A percentile compares a stretch with the other conserved stretches of the same genome.
These are phyloP conservation scores for Murraya paniculata DNA, from an alignment of 345 rosid species.

Conservation along the genomic window DNA sequence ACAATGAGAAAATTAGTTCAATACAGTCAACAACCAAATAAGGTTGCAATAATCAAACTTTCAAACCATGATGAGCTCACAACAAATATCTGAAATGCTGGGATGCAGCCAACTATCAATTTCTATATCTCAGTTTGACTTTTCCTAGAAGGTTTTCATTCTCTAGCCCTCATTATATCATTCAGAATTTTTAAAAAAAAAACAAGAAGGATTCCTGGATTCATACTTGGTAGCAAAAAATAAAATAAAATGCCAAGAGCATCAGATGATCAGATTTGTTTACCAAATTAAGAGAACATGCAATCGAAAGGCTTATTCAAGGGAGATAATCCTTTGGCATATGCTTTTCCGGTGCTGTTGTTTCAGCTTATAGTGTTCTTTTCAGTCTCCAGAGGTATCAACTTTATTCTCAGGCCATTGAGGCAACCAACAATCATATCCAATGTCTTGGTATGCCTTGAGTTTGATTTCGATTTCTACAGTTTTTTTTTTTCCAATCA, in stretches of 20 bases:
- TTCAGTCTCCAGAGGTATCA: neutral
- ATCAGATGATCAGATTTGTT: neutral
- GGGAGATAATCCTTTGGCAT: conserved; percentile 2
- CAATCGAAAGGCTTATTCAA: conserved; percentile 4
- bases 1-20: too few relatives aligned
- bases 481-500: neutral
- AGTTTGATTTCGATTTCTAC: neutral
- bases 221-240: too few relatives aligned
- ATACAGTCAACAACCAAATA: too few relatives aligned
- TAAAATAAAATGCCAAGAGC: neutral
- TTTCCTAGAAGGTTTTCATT: too few relatives aligned
- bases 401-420: conserved; percentile 22
- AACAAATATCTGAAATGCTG: too few relatives aligned
- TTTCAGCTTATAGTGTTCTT: conserved; percentile 12
- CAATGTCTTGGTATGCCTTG: conserved; percentile 22
- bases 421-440: conserved; percentile 25
- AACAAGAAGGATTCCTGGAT: neutral
- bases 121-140: too few relatives aligned
- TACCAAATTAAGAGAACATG: neutral
- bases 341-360: neutral
- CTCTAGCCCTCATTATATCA: too few relatives aligned
- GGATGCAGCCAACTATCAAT: too few relatives aligned
- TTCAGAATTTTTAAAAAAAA: too few relatives aligned
- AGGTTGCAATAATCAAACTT: too few relatives aligned
- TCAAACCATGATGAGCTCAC: too few relatives aligned